Evolutionary conservation across 371 early-diverging fungal genomes (phyloP).

Genomic region (Apophysomyces trapeziformis): DNA sequence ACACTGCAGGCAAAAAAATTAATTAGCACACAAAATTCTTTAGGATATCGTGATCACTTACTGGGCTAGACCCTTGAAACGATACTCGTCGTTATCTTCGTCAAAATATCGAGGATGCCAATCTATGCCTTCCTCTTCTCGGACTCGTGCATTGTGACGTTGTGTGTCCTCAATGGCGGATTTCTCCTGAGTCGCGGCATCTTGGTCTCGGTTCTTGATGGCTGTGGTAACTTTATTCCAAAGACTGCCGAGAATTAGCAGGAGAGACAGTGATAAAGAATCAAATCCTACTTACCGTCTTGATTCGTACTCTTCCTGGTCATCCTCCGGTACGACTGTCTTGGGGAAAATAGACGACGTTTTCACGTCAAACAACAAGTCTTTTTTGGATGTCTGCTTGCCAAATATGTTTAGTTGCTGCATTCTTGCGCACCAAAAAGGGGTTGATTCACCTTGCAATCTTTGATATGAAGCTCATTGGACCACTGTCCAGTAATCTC

Average conservation of each 20-base stretch:
- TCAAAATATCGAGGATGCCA: conserved; percentile 62
- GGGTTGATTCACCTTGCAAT: conserved; percentile 20
- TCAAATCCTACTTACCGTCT: conserved; percentile 51
- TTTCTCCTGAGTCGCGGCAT: conserved; percentile 83
- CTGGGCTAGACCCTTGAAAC: conserved; percentile 25
- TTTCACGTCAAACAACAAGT: conserved; percentile 72
- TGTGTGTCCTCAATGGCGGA: conserved; percentile 82
- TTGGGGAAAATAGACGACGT: conserved; percentile 67
- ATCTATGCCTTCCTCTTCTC: conserved; percentile 55
- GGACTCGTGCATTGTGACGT: conserved; percentile 62
- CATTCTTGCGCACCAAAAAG: conserved; percentile 6
- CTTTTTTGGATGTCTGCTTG: conserved; percentile 34
- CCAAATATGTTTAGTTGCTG: neutral
- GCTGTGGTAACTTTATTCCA: conserved; percentile 86
- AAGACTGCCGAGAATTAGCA: conserved; percentile 11
- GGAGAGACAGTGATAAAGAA: neutral
- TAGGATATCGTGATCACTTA: conserved; percentile 8
- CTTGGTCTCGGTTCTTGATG: conserved; percentile 66
- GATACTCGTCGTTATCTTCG: conserved; percentile 32
- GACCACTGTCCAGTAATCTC: conserved; percentile 89
- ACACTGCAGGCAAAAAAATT: conserved; percentile 9
- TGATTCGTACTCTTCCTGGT: conserved; percentile 86
- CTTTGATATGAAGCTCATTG: conserved; percentile 66
- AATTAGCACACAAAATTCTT: neutral
- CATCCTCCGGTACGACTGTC: conserved; percentile 68